Base-by-base conservation (phyloP, 176 grass and related monocot genomes). In the sorghum (Sorghum bicolor) region DNA sequence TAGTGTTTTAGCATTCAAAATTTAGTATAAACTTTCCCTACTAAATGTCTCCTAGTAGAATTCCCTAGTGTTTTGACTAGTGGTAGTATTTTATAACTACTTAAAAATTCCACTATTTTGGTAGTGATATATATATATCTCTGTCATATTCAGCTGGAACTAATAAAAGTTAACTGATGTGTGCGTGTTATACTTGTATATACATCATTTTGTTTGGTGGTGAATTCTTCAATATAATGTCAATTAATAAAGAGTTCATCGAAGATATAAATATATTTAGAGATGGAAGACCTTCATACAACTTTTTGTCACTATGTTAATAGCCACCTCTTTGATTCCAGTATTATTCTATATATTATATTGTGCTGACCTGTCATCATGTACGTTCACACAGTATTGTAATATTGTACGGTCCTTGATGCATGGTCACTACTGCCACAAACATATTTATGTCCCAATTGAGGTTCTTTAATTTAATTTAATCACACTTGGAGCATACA, bases 381-480 rank as follows among this genome's bases (percentile, higher is more conserved):
- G 10, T 10, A 10, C 60, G 44, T 57, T 84, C 61, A 57, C 75
- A 74, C 68, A 39, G 37, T 75, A 39, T 69, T 79, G 44, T 67
- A 84, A 74, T 74, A 64, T 41, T 67, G 60, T 58, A 44, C 6
- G 6, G 25, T 28, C 43, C 48, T 31, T 61, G 15, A 45, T 69
- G n/a, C n/a, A n/a, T n/a, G n/a, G 73, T 74, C 28, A 41, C 50
- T 61, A 14, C 24, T 37, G 30, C 24, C 63, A 64, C 39, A 47
- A 63, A 89, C 47, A 77, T 75, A 7, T n/a, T n/a, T n/a, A n/a
- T 82, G 26, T 78, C 33, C 32, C 5, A 66, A 29, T 44, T 73
- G 44, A 73, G 20, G 43, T 82, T 77, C 14, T 86, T 87, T 84
- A 64, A 83, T 85, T 87, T 84, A 64, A 83, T 85, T 87, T 83